These are phyloP conservation scores for Diaporthe citri DNA, from an alignment of 2,329 filamentous ascomycete genomes.

Conservation along the genomic window DNA sequence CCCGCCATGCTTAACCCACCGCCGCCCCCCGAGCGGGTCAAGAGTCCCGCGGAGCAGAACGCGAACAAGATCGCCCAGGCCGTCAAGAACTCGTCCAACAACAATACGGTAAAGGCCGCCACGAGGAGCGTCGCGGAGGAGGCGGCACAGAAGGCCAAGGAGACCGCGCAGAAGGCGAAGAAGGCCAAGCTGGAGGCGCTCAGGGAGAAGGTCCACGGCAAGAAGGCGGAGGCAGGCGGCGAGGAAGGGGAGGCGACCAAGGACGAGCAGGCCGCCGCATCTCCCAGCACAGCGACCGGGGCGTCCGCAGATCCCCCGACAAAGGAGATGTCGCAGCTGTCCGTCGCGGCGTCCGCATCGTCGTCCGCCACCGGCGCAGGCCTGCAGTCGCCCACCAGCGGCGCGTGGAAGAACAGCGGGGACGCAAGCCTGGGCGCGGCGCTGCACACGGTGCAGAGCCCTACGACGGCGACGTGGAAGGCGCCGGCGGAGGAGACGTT, in stretches of 20 bases:
- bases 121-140: slow-evolving; percentile 73
- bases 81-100: slow-evolving; percentile 41
- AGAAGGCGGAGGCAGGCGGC: slow-evolving; percentile 43
- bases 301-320: slow-evolving; percentile 29
- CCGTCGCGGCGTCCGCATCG: slow-evolving; percentile 17
- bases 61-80: slow-evolving; percentile 39
- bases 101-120: slow-evolving; percentile 54
- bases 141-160: slow-evolving; percentile 73
- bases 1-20: slow-evolving; percentile 44
- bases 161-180: slow-evolving; percentile 75
- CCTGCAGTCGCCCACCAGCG: slow-evolving; percentile 60
- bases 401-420: slow-evolving; percentile 54
- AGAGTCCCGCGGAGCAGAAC: slow-evolving; percentile 41
- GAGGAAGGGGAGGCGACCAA: slow-evolving; percentile 38
- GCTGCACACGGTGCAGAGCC: slow-evolving; percentile 56
- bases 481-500: slow-evolving; percentile 48
- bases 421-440: slow-evolving; percentile 41
- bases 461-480: slow-evolving; percentile 54
- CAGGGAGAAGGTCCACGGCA: slow-evolving; percentile 67
- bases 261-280: slow-evolving; percentile 18
- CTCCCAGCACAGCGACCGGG: not conserved
- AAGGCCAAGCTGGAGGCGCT: slow-evolving; percentile 66
- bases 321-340: slow-evolving; percentile 38
- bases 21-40: slow-evolving; percentile 43
- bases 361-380: slow-evolving; percentile 44